Conservation (phyloP, 352 stramenopile species). For the Phytophthora megakarya region DNA sequence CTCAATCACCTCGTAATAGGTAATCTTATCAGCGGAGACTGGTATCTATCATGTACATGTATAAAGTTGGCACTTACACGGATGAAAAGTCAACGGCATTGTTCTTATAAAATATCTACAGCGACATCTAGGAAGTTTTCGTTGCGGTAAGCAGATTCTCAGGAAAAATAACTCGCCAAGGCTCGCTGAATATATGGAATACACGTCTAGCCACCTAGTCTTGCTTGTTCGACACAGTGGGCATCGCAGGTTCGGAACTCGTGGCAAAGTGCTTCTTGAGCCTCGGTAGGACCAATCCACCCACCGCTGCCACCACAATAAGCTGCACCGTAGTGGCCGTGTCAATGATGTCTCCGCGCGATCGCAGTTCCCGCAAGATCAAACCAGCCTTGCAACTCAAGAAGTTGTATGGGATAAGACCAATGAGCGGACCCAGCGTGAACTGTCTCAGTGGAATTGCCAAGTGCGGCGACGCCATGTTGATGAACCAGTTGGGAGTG, state of each 20-base stretch:
- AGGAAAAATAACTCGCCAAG: slow-evolving; percentile 1
- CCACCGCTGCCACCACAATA: slow-evolving; percentile 67
- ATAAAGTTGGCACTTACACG: neutral
- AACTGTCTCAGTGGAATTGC: slow-evolving; percentile 71
- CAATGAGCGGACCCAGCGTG: slow-evolving; percentile 60
- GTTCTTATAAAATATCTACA: slow-evolving; percentile 21
- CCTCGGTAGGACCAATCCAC: slow-evolving; percentile 57
- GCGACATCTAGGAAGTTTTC: slow-evolving; percentile 2
- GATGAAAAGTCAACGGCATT: slow-evolving; percentile 10
- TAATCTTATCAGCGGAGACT: slow-evolving; percentile 4
- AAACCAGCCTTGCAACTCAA: slow-evolving; percentile 81
- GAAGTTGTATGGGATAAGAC: slow-evolving; percentile 86
- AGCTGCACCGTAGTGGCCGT: slow-evolving; percentile 75
- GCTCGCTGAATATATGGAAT: slow-evolving; percentile 29
- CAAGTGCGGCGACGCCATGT: slow-evolving; percentile 79
- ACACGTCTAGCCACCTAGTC: slow-evolving; percentile 28
- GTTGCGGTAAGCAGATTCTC: neutral
- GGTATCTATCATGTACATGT: neutral
- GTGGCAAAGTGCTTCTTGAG: slow-evolving; percentile 72
- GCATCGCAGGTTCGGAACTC: slow-evolving; percentile 12
- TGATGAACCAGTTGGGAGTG: slow-evolving; percentile 89
- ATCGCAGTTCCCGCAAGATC: slow-evolving; percentile 72
- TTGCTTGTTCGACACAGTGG: slow-evolving; percentile 29
- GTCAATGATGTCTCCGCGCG: slow-evolving; percentile 80
- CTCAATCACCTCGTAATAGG: slow-evolving; percentile 43